Conservation (phyloP, 148 eudicot genomes). For the Suaeda aralocaspica region DNA sequence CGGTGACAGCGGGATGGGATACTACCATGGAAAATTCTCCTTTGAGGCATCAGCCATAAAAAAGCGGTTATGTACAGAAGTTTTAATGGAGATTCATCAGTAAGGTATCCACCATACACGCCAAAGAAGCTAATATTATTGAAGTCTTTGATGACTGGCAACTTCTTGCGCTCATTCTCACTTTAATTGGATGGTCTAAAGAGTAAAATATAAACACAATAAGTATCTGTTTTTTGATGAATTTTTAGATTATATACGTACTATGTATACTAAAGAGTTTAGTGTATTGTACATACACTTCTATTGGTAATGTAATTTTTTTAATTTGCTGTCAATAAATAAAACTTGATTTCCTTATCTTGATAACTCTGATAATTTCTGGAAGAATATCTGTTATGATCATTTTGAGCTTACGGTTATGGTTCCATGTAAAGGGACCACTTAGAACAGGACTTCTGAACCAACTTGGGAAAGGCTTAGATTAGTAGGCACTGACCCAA, state of each 20-base stretch:
- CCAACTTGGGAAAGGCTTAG: too few relatives aligned
- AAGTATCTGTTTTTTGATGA: neutral
- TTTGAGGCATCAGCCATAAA: conserved; percentile 66
- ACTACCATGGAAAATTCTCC: conserved; percentile 70
- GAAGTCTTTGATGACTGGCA: conserved; percentile 43
- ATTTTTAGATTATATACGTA: neutral
- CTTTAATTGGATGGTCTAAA: conserved; percentile 18
- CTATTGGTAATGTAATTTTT: too few relatives aligned
- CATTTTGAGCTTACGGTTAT: too few relatives aligned
- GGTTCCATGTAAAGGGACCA: too few relatives aligned
- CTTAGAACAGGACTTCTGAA: too few relatives aligned
- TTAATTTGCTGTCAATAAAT: too few relatives aligned
- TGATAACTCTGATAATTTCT: neutral
- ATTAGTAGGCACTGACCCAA: too few relatives aligned
- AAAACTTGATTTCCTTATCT: too few relatives aligned
- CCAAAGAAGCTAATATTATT: conserved; percentile 36
- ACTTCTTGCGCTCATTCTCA: conserved; percentile 29
- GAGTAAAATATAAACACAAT: neutral
- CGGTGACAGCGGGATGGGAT: conserved; percentile 77
- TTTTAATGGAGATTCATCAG: conserved; percentile 44
- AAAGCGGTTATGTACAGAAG: conserved; percentile 54
- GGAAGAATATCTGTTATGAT: neutral
- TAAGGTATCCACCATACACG: conserved; percentile 64
- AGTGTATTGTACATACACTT: neutral
- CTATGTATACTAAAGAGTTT: neutral